Conservation (phyloP, 2,329 filamentous ascomycete genomes). For the Parascedosporium putredinis region DNA sequence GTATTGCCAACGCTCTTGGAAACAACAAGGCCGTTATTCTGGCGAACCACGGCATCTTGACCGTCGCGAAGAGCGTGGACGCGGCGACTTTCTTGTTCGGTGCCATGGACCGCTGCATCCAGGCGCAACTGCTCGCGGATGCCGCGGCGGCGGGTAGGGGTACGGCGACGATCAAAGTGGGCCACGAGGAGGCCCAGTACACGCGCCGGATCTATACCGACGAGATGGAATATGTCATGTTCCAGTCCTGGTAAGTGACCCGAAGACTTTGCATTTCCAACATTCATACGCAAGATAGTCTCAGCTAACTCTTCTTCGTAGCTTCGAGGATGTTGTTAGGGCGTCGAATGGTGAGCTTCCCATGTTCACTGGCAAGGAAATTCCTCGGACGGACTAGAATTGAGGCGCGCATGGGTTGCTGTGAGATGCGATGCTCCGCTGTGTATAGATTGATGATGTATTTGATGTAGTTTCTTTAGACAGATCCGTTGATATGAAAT, state of each 20-base stretch:
- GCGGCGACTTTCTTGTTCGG: slow-evolving; percentile 62
- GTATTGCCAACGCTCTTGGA: slow-evolving; percentile 52
- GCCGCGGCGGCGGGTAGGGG: slow-evolving; percentile 33
- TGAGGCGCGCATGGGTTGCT: background rate
- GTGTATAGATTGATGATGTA: background rate
- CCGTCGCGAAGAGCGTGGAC: slow-evolving; percentile 57
- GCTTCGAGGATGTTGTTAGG: background rate
- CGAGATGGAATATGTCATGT: background rate
- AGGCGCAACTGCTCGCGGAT: slow-evolving; percentile 56
- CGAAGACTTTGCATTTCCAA: no score
- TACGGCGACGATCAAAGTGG: slow-evolving; percentile 19
- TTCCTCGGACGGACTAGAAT: background rate
- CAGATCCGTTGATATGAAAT: no score
- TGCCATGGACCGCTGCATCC: slow-evolving; percentile 55
- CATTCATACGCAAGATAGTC: no score
- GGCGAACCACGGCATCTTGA: slow-evolving; percentile 60
- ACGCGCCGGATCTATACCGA: slow-evolving; percentile 24
- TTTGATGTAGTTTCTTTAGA: no score
- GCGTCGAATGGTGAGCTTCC: background rate
- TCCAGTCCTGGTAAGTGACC: background rate
- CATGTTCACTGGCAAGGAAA: background rate
- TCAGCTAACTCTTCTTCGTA: background rate
- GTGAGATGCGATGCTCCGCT: background rate
- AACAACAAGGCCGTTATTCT: slow-evolving; percentile 51
- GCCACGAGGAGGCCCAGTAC: slow-evolving; percentile 28